Conservation (phyloP, 2,329 filamentous ascomycete species). For the Lasiodiplodia gonubiensis region DNA sequence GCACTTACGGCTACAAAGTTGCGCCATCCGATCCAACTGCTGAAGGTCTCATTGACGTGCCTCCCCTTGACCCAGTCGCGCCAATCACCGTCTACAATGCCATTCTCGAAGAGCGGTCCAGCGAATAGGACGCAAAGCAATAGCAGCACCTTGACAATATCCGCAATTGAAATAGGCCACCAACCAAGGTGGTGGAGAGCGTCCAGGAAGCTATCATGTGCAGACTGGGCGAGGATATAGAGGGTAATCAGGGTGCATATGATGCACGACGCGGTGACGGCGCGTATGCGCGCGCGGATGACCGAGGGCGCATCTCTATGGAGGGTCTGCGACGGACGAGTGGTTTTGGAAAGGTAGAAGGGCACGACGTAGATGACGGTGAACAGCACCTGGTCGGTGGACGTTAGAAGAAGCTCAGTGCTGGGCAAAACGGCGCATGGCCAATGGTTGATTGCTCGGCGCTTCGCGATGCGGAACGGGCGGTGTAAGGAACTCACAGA, state of each 20-base stretch:
- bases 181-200: conserved; percentile 75
- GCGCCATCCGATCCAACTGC: conserved; percentile 81
- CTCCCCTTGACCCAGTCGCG: conserved; percentile 65
- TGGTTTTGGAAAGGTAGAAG: conserved; percentile 81
- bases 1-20: conserved; percentile 80
- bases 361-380: conserved; percentile 90
- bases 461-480: conserved; percentile 28
- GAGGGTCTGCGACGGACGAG: conserved; percentile 77
- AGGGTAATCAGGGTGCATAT: conserved; percentile 71
- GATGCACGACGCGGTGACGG: conserved; percentile 77
- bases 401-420: conserved; percentile 23
- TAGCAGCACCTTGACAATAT: conserved; percentile 67
- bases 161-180: conserved; percentile 74
- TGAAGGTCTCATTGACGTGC: conserved; percentile 65
- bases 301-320: conserved; percentile 88
- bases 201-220: conserved; percentile 55
- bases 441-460: conserved; percentile 30
- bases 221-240: conserved; percentile 65
- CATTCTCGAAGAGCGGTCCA: conserved; percentile 81
- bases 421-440: conserved; percentile 21
- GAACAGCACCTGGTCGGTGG: conserved; percentile 67
- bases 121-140: conserved; percentile 81
- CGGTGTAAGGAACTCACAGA: conserved; percentile 43
- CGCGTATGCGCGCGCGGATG: conserved; percentile 83
- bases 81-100: conserved; percentile 75